Evolutionary conservation across 2,329 filamentous ascomycete genomes (phyloP).

Genomic region (Diaporthe humulicola): DNA sequence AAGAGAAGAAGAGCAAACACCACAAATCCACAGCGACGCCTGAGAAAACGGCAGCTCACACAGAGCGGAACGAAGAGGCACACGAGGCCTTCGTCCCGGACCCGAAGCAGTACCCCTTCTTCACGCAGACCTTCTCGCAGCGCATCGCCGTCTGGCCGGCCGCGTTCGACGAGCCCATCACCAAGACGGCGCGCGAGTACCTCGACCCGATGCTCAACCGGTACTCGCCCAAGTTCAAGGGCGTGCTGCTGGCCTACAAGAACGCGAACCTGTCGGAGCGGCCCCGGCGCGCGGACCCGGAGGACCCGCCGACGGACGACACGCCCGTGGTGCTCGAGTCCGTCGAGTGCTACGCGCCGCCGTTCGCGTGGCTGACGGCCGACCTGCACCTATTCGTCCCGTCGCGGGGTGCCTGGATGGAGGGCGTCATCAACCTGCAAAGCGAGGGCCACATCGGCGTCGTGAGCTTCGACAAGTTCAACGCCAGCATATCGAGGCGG

Average conservation of each 20-base stretch:
- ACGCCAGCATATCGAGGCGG: slow-evolving; percentile 84
- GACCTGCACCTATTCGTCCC: slow-evolving; percentile 90
- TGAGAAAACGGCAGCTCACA: neutral
- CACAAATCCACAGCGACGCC: slow-evolving; percentile 33
- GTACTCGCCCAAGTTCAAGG: slow-evolving; percentile 79
- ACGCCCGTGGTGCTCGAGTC: slow-evolving; percentile 61
- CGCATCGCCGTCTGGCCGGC: slow-evolving; percentile 81
- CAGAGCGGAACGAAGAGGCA: neutral
- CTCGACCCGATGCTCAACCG: slow-evolving; percentile 81
- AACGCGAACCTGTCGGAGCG: slow-evolving; percentile 75
- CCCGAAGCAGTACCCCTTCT: slow-evolving; percentile 75
- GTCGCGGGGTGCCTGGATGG: slow-evolving; percentile 77
- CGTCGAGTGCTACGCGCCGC: slow-evolving; percentile 86
- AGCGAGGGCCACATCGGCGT: slow-evolving; percentile 91
- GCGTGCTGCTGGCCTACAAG: slow-evolving; percentile 81
- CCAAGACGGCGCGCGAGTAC: slow-evolving; percentile 80
- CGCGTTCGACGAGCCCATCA: slow-evolving; percentile 77
- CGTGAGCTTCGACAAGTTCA: slow-evolving; percentile 92
- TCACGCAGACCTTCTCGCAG: slow-evolving; percentile 83
- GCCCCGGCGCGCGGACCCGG: slow-evolving; percentile 61
- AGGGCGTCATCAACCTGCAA: slow-evolving; percentile 87
- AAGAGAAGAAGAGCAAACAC: slow-evolving; percentile 43
- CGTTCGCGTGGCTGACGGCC: slow-evolving; percentile 89
- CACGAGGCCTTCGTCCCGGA: slow-evolving; percentile 53
- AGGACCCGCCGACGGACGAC: slow-evolving; percentile 61